These are phyloP conservation scores for Clarireedia monteithiana DNA, from an alignment of 2,329 filamentous ascomycete species.

Conservation along the genomic window DNA sequence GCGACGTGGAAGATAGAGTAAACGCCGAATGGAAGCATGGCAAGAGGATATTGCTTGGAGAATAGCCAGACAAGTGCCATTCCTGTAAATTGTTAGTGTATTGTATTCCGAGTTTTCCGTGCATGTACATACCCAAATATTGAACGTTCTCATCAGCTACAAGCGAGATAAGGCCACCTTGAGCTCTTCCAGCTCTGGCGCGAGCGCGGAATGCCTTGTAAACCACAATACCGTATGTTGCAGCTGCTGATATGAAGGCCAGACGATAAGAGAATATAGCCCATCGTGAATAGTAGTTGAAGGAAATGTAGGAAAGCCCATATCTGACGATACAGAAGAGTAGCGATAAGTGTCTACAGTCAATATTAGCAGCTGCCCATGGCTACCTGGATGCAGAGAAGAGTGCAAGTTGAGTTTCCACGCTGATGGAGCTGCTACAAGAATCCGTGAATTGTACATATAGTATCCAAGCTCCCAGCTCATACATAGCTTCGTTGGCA, in stretches of 20 bases:
- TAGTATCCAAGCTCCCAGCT: conserved; percentile 9
- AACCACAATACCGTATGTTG: conserved; percentile 95
- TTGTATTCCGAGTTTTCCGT: not conserved
- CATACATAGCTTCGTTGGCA: conserved; percentile 1
- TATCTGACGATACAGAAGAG: conserved; percentile 81
- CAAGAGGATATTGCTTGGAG: conserved; percentile 79
- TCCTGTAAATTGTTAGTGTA: conserved; percentile 42
- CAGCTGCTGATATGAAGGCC: conserved; percentile 81
- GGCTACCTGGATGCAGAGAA: not conserved
- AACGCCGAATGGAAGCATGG: conserved; percentile 87
- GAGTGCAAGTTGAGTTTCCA: conserved; percentile 13
- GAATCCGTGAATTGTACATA: not conserved
- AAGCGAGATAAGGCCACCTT: conserved; percentile 54
- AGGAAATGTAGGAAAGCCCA: conserved; percentile 73
- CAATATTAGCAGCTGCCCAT: not conserved
- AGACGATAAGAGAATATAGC: conserved; percentile 82
- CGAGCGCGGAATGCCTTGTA: conserved; percentile 94
- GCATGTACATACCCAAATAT: conserved; percentile 67
- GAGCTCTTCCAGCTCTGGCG: conserved; percentile 62
- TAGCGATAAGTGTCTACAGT: conserved; percentile 70
- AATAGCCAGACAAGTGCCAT: conserved; percentile 96
- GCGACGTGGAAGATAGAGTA: conserved; percentile 99
- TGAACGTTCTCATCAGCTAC: conserved; percentile 92
- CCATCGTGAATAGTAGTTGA: conserved; percentile 75
- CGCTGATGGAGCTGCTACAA: not conserved